Base-by-base conservation (phyloP, 331 rosid species). In the Stylosanthes scabra region DNA sequence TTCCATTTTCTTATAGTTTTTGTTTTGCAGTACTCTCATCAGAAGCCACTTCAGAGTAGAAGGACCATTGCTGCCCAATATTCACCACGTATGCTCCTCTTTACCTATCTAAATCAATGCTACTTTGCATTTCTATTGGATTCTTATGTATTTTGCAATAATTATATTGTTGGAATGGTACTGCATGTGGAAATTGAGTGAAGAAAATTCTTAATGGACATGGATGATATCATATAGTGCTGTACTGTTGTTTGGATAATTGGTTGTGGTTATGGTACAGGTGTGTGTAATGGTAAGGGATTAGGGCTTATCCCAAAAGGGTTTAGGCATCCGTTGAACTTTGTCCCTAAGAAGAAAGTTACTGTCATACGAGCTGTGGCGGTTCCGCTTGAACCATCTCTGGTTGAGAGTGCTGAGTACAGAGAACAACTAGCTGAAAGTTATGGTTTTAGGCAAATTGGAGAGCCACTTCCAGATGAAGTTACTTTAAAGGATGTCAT, bases 401-500 rank as follows among this genome's bases (percentile, higher is more conserved):
- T 88, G 11, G 70, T 82, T 20, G 97, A 82, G 44, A 78, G 73
- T 77, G 83, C 63, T 1, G 97, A 90, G 80, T 77, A 83, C 68
- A 84, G 97, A 79, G 74, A 94, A 70, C 79, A 86, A 66, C 84
- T 89, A 62, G 83, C 90, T 14, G 96, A 91, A 73, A 85, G 82
- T 64, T 94, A 94, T 44, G 99, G 97, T 69, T 94, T 94, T 63
- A 78, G 40, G 74, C 82, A 87, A 77, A 88, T 94, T 70, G 99
- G 97, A 70, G 96, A 91, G 52, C 88, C 89, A 3, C 90, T 94
- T 74, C 97, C 97, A 6, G 88, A 80, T 8, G 76, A 78, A 78
- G 87, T 94, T 69, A 83, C 90, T 16, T 74, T 91, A 37, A 91
- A 88, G 85, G 91, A 91, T 70, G 74, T 94, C 66, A 57, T 88